Conservation (phyloP, 257 asterid genomes). For the Verbascum thapsus region DNA sequence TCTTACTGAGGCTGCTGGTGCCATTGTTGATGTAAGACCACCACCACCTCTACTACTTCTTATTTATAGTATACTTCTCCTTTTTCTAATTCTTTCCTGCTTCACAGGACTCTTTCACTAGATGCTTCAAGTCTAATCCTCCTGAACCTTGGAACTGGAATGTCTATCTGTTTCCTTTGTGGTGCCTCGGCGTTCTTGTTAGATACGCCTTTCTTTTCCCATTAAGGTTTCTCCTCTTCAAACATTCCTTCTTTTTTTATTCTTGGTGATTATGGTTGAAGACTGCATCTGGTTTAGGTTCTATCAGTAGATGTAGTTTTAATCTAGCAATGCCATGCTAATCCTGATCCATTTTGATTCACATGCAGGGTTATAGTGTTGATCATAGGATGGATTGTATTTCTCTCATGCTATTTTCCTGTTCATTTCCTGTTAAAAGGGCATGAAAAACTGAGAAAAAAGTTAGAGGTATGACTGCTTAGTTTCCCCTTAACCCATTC, state of each 20-base stretch:
- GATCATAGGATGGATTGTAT: slow-evolving; percentile 91
- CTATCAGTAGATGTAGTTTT: slow-evolving; percentile 12
- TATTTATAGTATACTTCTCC: neutral
- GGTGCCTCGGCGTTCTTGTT: slow-evolving; percentile 94
- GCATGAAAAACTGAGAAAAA: slow-evolving; percentile 77
- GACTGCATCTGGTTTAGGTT: slow-evolving; percentile 14
- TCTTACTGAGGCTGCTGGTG: slow-evolving; percentile 96
- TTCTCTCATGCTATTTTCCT: slow-evolving; percentile 92
- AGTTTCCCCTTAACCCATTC: slow-evolving; percentile 10
- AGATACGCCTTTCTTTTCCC: slow-evolving; percentile 93
- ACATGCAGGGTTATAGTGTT: slow-evolving; percentile 81
- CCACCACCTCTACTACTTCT: too few relatives aligned
- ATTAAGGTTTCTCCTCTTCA: slow-evolving; percentile 47
- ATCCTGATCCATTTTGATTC: slow-evolving; percentile 37
- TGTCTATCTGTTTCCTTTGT: slow-evolving; percentile 83
- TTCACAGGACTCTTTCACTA: slow-evolving; percentile 86
- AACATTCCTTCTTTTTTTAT: neutral
- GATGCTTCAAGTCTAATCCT: slow-evolving; percentile 97
- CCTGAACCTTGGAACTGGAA: slow-evolving; percentile 99
- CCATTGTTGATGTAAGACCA: slow-evolving; percentile 87
- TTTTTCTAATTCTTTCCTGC: slow-evolving; percentile 24
- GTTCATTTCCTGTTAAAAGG: slow-evolving; percentile 90
- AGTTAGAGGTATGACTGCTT: slow-evolving; percentile 71
- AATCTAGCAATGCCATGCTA: slow-evolving; percentile 8
- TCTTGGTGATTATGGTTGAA: neutral